These are phyloP conservation scores for Pestalotiopsis sp. DNA, from an alignment of 2,329 filamentous ascomycete species.

Conservation along the genomic window DNA sequence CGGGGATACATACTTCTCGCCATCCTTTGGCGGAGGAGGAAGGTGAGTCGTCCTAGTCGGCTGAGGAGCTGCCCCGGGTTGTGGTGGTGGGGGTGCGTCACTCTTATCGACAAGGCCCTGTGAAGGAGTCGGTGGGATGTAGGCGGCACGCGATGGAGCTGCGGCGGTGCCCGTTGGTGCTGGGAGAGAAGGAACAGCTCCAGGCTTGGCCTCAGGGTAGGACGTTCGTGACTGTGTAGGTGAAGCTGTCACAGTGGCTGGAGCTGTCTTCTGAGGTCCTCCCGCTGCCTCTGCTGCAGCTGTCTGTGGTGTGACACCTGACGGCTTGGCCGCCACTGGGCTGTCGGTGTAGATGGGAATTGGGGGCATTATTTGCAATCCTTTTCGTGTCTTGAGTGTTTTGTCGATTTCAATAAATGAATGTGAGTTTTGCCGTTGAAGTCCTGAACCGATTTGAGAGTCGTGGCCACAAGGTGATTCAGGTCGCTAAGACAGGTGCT, in stretches of 20 bases:
- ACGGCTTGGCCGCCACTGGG: conserved; percentile 61
- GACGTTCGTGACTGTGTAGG: conserved; percentile 26
- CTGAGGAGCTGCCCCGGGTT: conserved; percentile 58
- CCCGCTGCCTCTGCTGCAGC: conserved; percentile 20
- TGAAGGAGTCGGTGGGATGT: conserved; percentile 46
- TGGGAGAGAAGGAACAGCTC: conserved; percentile 47
- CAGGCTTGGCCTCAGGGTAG: conserved; percentile 49
- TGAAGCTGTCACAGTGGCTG: conserved; percentile 33
- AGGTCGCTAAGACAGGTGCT: not conserved
- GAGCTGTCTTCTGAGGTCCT: conserved; percentile 26
- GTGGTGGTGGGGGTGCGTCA: conserved; percentile 53
- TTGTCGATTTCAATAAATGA: not conserved
- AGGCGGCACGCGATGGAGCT: conserved; percentile 31
- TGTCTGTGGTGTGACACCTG: conserved; percentile 35
- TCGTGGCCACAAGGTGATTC: conserved; percentile 10
- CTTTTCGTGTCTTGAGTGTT: not conserved
- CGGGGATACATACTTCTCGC: conserved; percentile 42
- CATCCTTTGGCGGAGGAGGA: conserved; percentile 55
- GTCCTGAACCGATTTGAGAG: not conserved
- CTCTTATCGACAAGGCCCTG: conserved; percentile 27
- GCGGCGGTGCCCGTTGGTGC: conserved; percentile 42
- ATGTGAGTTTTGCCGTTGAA: not conserved
- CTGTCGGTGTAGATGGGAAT: conserved; percentile 62
- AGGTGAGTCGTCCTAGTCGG: conserved; percentile 37
- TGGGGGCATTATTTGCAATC: conserved; percentile 55